These are phyloP conservation scores for Aphanomyces invadans DNA, from an alignment of 352 stramenopile genomes.

Conservation along the genomic window DNA sequence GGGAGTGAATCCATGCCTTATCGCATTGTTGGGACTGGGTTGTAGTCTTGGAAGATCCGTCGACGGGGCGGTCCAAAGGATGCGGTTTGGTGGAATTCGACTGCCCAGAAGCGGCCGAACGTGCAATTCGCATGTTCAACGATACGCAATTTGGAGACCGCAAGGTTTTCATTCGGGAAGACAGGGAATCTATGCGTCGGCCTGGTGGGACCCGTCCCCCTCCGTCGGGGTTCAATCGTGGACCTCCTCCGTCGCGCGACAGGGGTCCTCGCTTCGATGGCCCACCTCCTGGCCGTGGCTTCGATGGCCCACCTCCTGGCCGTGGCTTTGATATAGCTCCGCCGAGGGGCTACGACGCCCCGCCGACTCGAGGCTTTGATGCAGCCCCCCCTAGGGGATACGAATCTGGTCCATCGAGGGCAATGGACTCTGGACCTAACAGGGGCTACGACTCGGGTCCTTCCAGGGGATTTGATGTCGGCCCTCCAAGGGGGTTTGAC, in stretches of 20 bases:
- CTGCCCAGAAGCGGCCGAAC: slow-evolving; percentile 59
- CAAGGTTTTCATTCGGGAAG: slow-evolving; percentile 82
- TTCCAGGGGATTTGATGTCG: neutral
- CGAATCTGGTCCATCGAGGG: neutral
- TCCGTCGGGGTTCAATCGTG: neutral
- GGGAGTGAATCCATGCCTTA: too few species aligned
- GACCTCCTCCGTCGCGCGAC: neutral
- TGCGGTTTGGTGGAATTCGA: slow-evolving; percentile 71
- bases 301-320: neutral
- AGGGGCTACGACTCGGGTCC: neutral
- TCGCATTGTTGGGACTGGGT: too few species aligned
- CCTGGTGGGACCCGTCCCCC: neutral
- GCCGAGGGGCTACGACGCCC: neutral
- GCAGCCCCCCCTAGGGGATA: neutral
- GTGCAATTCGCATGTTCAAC: slow-evolving; percentile 85
- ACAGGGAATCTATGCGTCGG: slow-evolving; percentile 44
- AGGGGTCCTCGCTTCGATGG: neutral
- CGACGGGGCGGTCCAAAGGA: slow-evolving; percentile 86
- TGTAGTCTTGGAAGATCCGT: slow-evolving; percentile 65
- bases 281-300: slow-evolving; percentile 4
- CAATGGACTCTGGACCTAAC: neutral
- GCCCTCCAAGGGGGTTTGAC: neutral
- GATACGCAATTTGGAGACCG: slow-evolving; percentile 90
- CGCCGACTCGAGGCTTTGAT: too few species aligned
- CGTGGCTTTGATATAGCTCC: neutral